Conservation (phyloP, 495 filamentous ascomycete species). For the Amniculicola lignicola region DNA sequence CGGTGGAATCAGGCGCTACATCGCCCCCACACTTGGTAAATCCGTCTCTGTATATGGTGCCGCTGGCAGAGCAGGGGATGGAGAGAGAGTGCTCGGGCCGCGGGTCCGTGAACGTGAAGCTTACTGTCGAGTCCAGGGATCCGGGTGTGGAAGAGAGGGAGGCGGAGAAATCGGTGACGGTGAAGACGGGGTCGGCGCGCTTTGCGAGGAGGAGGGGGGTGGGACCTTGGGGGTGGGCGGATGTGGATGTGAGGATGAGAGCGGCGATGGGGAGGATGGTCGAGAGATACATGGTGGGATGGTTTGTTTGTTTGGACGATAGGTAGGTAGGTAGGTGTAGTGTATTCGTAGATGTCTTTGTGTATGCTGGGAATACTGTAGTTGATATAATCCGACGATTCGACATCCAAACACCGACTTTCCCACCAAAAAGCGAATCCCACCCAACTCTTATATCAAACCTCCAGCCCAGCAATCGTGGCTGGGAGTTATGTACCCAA, state of each 20-base stretch:
- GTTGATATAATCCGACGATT: background rate
- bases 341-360: background rate
- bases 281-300: too few relatives aligned
- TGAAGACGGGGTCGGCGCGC: background rate
- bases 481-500: background rate
- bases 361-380: background rate
- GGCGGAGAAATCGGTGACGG: background rate
- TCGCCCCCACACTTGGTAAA: background rate
- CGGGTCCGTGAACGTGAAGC: constrained; percentile 8
- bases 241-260: background rate
- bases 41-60: background rate
- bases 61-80: background rate
- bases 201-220: background rate
- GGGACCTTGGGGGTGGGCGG: background rate
- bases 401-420: background rate
- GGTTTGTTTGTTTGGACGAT: background rate
- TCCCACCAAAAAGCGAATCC: background rate
- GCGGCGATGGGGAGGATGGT: background rate
- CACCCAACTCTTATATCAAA: background rate
- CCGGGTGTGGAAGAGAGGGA: background rate
- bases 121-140: background rate
- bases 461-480: background rate
- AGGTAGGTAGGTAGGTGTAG: background rate
- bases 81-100: constrained; percentile 3
- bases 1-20: too few relatives aligned